Evolutionary conservation across 2,329 filamentous ascomycete species (phyloP).

Genomic region (Alternaria viburni): DNA sequence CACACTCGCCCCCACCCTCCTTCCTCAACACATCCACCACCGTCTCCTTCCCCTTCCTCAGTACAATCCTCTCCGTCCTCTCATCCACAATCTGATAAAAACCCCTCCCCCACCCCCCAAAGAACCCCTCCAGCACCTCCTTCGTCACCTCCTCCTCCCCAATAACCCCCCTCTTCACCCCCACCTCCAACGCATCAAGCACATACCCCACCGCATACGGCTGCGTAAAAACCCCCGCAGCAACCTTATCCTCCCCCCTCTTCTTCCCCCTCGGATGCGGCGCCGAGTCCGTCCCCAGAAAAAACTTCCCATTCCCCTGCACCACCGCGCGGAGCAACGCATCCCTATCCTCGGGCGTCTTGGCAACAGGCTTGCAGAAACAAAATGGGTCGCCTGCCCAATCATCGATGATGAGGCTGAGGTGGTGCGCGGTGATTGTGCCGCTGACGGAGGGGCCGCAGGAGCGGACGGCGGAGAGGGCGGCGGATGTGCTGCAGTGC

Average conservation of each 20-base stretch:
- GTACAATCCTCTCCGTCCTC: conserved; percentile 59
- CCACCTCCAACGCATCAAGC: conserved; percentile 69
- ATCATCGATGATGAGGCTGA: conserved; percentile 80
- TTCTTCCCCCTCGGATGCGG: conserved; percentile 70
- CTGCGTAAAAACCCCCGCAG: conserved; percentile 82
- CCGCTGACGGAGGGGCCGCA: conserved; percentile 80
- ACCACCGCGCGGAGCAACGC: conserved; percentile 70
- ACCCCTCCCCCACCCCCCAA: conserved; percentile 61
- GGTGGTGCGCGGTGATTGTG: conserved; percentile 86
- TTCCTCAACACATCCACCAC: conserved; percentile 63
- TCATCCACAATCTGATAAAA: conserved; percentile 63
- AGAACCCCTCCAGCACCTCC: conserved; percentile 64
- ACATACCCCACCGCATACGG: conserved; percentile 71
- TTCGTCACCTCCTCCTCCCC: conserved; percentile 60
- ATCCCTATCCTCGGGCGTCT: conserved; percentile 72
- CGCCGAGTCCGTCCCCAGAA: conserved; percentile 76
- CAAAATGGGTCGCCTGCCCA: conserved; percentile 73
- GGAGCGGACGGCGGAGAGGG: conserved; percentile 75
- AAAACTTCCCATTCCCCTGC: conserved; percentile 68
- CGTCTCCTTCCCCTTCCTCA: conserved; percentile 62
- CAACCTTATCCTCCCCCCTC: conserved; percentile 58
- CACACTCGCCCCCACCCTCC: conserved; percentile 55
- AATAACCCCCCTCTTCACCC: conserved; percentile 61
- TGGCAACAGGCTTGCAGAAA: conserved; percentile 75
- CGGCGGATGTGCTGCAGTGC: conserved; percentile 86